phyloP scores from a whole-genome alignment of 345 rosid genomes.

The Trapa incisa region DNA sequence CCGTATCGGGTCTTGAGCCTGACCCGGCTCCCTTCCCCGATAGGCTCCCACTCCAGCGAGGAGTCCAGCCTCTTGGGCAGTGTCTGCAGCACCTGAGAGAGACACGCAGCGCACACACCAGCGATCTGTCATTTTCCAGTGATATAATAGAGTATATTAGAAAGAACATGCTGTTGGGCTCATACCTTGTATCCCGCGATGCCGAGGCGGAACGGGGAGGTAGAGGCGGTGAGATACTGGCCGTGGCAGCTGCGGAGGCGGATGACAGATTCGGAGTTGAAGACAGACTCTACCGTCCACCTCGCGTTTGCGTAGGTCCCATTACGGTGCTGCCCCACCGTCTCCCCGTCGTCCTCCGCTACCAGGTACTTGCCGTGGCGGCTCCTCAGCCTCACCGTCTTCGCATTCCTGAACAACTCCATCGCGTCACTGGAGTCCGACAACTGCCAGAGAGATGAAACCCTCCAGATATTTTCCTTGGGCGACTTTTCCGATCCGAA shows the following conservation, averaged over 20 bases:
- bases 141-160: too few species aligned
- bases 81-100: slow-evolving; percentile 33
- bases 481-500: slow-evolving; percentile 12
- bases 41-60: slow-evolving; percentile 62
- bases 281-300: slow-evolving; percentile 28
- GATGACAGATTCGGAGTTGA: slow-evolving; percentile 12
- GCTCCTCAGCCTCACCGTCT: slow-evolving; percentile 26
- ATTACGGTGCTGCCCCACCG: slow-evolving; percentile 16
- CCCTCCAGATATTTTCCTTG: background rate
- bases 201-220: slow-evolving; percentile 22
- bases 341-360: slow-evolving; percentile 26
- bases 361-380: slow-evolving; percentile 29
- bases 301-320: slow-evolving; percentile 16
- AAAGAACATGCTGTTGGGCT: background rate
- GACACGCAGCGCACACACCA: too few species aligned
- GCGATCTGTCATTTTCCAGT: too few species aligned
- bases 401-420: slow-evolving; percentile 30
- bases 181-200: slow-evolving; percentile 14
- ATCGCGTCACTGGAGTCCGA: slow-evolving; percentile 8
- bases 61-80: slow-evolving; percentile 28
- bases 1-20: slow-evolving; percentile 54
- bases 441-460: background rate
- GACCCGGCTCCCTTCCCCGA: slow-evolving; percentile 34
- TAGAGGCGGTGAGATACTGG: slow-evolving; percentile 35
- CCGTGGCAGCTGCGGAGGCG: slow-evolving; percentile 26